These are phyloP conservation scores for Linum trigynum DNA, from an alignment of 345 rosid species.

Conservation along the genomic window DNA sequence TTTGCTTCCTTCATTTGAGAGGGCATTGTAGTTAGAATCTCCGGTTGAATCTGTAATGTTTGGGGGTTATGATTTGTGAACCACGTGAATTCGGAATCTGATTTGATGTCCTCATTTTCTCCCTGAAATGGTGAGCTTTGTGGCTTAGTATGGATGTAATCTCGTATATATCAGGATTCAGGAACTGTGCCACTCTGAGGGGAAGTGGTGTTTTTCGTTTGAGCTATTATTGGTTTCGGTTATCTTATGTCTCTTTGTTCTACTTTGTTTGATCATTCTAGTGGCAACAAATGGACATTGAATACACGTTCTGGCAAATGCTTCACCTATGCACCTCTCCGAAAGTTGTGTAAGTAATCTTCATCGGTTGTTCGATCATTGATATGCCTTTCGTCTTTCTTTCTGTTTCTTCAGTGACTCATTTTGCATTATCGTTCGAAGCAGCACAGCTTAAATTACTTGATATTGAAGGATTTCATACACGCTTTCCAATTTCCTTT, in stretches of 20 bases:
- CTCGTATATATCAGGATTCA: neutral
- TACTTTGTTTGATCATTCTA: constrained; percentile 25
- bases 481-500: no score
- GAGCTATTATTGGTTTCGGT: neutral
- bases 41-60: neutral
- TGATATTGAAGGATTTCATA: no score
- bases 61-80: neutral
- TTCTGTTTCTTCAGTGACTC: neutral
- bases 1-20: no score
- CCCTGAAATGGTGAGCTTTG: neutral
- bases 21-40: neutral
- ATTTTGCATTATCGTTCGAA: no score
- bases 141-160: neutral
- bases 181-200: neutral
- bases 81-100: neutral
- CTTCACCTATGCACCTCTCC: constrained; percentile 95
- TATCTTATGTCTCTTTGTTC: constrained; percentile 1
- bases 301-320: constrained; percentile 99
- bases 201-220: neutral
- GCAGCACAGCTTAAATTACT: no score
- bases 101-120: neutral
- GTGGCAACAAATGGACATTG: constrained; percentile 99
- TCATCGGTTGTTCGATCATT: neutral
- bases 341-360: constrained; percentile 77
- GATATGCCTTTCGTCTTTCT: neutral